Conservation (phyloP, 2,329 filamentous ascomycete species). For the Xylaria sp. region DNA sequence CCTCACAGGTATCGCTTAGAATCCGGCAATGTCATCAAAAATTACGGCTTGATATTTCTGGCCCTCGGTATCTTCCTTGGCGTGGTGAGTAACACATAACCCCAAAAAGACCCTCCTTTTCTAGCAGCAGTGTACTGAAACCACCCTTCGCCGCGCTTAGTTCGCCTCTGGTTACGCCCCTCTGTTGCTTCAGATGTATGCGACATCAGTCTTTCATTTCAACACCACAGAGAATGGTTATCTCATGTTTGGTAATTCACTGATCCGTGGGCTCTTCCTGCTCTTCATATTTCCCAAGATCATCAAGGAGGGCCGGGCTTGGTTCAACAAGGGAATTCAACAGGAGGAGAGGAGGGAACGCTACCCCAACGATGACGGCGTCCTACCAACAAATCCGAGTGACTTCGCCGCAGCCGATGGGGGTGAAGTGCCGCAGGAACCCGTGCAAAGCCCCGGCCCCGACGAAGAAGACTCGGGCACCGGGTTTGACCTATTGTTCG, state of each 20-base stretch:
- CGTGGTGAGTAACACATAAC: slow-evolving; percentile 58
- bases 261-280: slow-evolving; percentile 66
- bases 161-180: slow-evolving; percentile 76
- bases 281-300: slow-evolving; percentile 65
- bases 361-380: slow-evolving; percentile 5
- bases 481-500: slow-evolving; percentile 73
- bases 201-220: slow-evolving; percentile 66
- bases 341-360: slow-evolving; percentile 5
- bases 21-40: slow-evolving; percentile 62
- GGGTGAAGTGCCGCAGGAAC: slow-evolving; percentile 46
- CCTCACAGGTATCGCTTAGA: slow-evolving; percentile 65
- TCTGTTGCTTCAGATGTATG: slow-evolving; percentile 69
- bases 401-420: slow-evolving; percentile 43
- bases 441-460: slow-evolving; percentile 39
- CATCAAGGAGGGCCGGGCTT: slow-evolving; percentile 59
- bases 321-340: slow-evolving; percentile 46
- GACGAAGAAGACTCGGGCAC: slow-evolving; percentile 48
- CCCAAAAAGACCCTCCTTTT: not conserved
- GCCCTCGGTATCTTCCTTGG: slow-evolving; percentile 74
- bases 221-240: slow-evolving; percentile 66
- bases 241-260: slow-evolving; percentile 66
- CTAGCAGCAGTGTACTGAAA: not conserved
- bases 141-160: slow-evolving; percentile 41
- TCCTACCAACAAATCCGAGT: slow-evolving; percentile 41
- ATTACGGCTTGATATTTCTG: slow-evolving; percentile 72